These are phyloP conservation scores for Talaromyces albobiverticillius DNA, from an alignment of 2,329 filamentous ascomycete species.

Conservation along the genomic window DNA sequence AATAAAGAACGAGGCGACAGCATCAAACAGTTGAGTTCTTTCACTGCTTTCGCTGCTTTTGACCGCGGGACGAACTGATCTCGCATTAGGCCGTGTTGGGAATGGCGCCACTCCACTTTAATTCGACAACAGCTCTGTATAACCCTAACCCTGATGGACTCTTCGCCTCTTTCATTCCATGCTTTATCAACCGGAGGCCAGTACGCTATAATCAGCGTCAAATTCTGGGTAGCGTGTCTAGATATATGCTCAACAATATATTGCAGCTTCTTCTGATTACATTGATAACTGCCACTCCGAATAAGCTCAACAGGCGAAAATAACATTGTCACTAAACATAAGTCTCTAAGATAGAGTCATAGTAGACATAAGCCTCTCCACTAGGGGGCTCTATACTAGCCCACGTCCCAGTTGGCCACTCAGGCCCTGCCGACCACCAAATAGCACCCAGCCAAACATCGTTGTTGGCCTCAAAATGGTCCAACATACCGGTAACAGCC, in stretches of 20 bases:
- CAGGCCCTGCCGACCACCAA: slow-evolving; percentile 58
- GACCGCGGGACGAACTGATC: neutral
- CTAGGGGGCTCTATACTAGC: slow-evolving; percentile 50
- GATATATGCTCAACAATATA: no score
- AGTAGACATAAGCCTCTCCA: slow-evolving; percentile 41
- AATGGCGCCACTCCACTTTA: slow-evolving; percentile 1
- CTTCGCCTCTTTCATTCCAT: no score
- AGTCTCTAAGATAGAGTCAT: slow-evolving; percentile 25
- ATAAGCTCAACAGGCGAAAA: no score
- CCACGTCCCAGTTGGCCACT: slow-evolving; percentile 46
- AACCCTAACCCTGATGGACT: no score
- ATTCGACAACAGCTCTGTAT: neutral
- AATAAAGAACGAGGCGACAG: neutral
- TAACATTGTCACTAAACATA: no score
- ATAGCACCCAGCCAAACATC: slow-evolving; percentile 55
- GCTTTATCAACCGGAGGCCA: no score
- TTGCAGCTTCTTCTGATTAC: no score
- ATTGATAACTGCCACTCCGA: no score
- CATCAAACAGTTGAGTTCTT: neutral
- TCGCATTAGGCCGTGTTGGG: neutral
- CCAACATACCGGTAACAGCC: slow-evolving; percentile 51
- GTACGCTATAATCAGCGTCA: no score
- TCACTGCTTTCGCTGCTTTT: neutral
- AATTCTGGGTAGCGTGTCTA: no score
- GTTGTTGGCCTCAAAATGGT: slow-evolving; percentile 46